Evolutionary conservation across 2,329 filamentous ascomycete genomes (phyloP).

Genomic region (Coniochaeta sp.): DNA sequence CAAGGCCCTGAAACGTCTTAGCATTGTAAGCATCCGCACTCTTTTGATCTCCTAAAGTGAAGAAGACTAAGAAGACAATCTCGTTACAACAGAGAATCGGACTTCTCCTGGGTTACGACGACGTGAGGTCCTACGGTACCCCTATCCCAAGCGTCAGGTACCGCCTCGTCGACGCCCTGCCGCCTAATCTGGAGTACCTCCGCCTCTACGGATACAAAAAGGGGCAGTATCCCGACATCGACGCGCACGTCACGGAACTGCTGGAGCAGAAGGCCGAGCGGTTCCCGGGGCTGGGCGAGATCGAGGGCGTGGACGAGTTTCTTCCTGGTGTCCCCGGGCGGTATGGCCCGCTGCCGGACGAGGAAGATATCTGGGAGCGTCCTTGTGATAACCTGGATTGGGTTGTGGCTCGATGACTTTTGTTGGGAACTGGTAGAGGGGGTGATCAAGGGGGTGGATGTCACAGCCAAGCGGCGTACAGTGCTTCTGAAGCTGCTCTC

Average conservation of each 20-base stretch:
- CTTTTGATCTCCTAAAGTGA: neutral
- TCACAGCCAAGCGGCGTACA: too few relatives aligned
- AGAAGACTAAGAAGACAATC: neutral
- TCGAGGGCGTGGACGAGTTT: neutral
- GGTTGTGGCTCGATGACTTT: neutral
- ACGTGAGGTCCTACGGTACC: neutral
- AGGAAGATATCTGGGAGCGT: neutral
- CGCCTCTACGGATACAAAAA: conserved; percentile 8
- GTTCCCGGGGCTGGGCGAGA: conserved; percentile 3
- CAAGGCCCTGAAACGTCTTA: conserved; percentile 4
- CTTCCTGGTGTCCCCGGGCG: neutral
- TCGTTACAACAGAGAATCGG: neutral
- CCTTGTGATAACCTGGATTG: neutral
- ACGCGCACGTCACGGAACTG: conserved; percentile 5
- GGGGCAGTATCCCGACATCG: conserved; percentile 2
- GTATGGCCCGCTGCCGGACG: neutral
- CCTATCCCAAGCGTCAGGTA: neutral
- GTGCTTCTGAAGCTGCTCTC: too few relatives aligned
- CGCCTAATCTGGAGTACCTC: conserved; percentile 7
- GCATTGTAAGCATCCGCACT: neutral
- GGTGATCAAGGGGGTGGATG: too few relatives aligned
- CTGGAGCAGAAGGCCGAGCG: conserved; percentile 5
- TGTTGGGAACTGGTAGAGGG: too few relatives aligned
- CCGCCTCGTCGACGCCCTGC: conserved; percentile 7
- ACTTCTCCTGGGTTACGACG: neutral